Evolutionary conservation across 2,329 filamentous ascomycete genomes (phyloP).

Genomic region (Alternaria triticimaculans): DNA sequence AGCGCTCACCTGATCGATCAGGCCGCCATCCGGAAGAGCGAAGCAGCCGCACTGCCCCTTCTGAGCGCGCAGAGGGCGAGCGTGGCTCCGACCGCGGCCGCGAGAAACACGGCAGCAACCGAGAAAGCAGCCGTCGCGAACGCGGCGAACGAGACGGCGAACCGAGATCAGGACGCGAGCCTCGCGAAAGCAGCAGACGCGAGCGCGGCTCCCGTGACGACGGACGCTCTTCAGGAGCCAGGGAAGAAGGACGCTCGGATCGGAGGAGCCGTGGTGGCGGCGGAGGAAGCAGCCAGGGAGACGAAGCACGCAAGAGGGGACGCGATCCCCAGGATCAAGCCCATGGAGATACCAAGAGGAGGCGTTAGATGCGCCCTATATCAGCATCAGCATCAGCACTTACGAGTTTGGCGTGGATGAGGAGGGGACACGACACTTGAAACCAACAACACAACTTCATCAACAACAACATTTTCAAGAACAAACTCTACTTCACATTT

Average conservation of each 20-base stretch:
- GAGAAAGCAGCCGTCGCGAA: constrained; percentile 29
- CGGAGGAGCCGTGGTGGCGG: constrained; percentile 26
- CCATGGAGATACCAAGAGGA: constrained; percentile 33
- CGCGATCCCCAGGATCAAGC: constrained; percentile 32
- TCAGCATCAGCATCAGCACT: neutral
- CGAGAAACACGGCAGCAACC: constrained; percentile 35
- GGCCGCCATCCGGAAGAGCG: constrained; percentile 39
- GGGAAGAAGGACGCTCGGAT: constrained; percentile 31
- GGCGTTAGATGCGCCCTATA: constrained; percentile 18
- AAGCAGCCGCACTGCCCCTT: constrained; percentile 27
- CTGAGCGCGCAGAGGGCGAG: constrained; percentile 30
- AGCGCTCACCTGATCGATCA: constrained; percentile 31
- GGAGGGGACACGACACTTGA: neutral
- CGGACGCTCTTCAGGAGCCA: constrained; percentile 27
- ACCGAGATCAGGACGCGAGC: constrained; percentile 17
- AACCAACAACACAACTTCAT: neutral
- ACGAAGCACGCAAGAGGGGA: constrained; percentile 31
- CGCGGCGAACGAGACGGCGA: constrained; percentile 24
- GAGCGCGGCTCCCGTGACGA: constrained; percentile 34
- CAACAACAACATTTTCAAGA: constrained; percentile 7
- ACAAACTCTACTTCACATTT: neutral
- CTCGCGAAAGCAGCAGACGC: constrained; percentile 29
- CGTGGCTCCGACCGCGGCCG: constrained; percentile 31
- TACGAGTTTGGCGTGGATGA: neutral
- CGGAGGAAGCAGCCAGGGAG: constrained; percentile 17